A percentile compares a stretch with the other conserved stretches of the same genome.
Conservation (phyloP, 768 basidiomycete species). For the Pleurotus cornucopiae region DNA sequence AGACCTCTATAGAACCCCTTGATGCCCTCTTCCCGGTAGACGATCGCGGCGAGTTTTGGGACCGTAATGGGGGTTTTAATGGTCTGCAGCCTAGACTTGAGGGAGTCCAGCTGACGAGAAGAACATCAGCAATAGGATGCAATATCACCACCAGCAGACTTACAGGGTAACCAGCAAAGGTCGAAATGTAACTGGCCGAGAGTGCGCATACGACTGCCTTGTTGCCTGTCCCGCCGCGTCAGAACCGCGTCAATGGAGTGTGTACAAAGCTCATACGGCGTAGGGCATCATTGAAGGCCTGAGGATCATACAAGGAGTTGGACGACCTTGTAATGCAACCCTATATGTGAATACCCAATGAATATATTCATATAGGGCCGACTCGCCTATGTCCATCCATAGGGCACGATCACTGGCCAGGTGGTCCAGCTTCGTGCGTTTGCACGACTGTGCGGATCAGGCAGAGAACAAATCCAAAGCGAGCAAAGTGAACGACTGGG, state of each 20-base stretch:
- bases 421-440: constrained; percentile 70
- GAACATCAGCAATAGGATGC: not conserved
- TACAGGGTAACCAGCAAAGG: constrained; percentile 87
- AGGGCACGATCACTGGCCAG: constrained; percentile 59
- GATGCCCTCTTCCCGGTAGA: constrained; percentile 83
- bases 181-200: constrained; percentile 88
- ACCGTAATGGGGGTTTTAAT: constrained; percentile 73
- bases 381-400: constrained; percentile 75
- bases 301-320: constrained; percentile 60
- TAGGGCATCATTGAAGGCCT: constrained; percentile 59
- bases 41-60: constrained; percentile 61
- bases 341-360: constrained; percentile 16
- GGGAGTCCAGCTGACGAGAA: constrained; percentile 70
- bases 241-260: constrained; percentile 11
- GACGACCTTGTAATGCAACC: constrained; percentile 38
- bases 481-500: constrained; percentile 3
- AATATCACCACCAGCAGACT: constrained; percentile 18
- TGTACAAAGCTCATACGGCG: constrained; percentile 44
- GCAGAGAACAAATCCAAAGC: constrained; percentile 15
- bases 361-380: not conserved
- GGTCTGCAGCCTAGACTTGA: constrained; percentile 92
- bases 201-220: constrained; percentile 89
- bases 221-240: constrained; percentile 47
- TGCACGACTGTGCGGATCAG: constrained; percentile 41
- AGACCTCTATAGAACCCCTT: constrained; percentile 88